Evolutionary conservation across 2,329 filamentous ascomycete genomes (phyloP).

Genomic region (Epichloe aotearoae): DNA sequence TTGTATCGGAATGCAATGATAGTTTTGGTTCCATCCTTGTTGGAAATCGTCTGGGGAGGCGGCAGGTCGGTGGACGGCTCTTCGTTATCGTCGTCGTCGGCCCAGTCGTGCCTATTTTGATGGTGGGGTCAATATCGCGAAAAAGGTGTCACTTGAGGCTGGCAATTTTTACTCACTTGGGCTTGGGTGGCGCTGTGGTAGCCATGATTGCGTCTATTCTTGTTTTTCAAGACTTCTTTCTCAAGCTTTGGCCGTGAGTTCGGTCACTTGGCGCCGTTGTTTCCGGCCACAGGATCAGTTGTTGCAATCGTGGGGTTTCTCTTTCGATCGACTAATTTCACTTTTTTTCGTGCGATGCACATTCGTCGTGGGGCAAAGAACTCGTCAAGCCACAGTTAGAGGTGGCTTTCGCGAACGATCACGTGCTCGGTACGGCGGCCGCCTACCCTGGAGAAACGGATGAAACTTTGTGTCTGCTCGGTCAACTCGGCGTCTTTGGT

Average conservation of each 20-base stretch:
- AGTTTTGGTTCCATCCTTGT: slow-evolving; percentile 98
- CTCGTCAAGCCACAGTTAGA: slow-evolving; percentile 14
- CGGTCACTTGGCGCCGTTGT: slow-evolving; percentile 7
- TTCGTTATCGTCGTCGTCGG: slow-evolving; percentile 87
- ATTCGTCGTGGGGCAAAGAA: slow-evolving; percentile 20
- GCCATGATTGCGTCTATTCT: slow-evolving; percentile 21
- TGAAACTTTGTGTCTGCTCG: not conserved
- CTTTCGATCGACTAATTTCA: slow-evolving; percentile 23
- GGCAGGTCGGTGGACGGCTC: slow-evolving; percentile 59
- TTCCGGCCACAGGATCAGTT: slow-evolving; percentile 11
- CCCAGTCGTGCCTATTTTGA: slow-evolving; percentile 61
- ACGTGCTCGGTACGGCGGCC: slow-evolving; percentile 12
- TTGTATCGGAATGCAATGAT: slow-evolving; percentile 82
- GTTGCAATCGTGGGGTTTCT: slow-evolving; percentile 26
- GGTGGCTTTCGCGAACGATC: slow-evolving; percentile 7
- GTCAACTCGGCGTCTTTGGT: no score
- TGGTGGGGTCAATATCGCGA: slow-evolving; percentile 24
- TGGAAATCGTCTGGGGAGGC: slow-evolving; percentile 75
- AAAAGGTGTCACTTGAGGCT: not conserved
- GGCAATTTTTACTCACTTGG: slow-evolving; percentile 22
- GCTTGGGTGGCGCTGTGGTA: slow-evolving; percentile 25
- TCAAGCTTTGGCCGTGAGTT: not conserved
- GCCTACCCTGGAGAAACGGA: not conserved
- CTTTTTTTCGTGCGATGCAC: slow-evolving; percentile 28
- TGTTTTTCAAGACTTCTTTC: not conserved